A percentile compares a stretch with the other conserved stretches of the same genome.
Evolutionary conservation across 1,139 yeast species (phyloP).

Genomic region (Candida dubliniensis): DNA sequence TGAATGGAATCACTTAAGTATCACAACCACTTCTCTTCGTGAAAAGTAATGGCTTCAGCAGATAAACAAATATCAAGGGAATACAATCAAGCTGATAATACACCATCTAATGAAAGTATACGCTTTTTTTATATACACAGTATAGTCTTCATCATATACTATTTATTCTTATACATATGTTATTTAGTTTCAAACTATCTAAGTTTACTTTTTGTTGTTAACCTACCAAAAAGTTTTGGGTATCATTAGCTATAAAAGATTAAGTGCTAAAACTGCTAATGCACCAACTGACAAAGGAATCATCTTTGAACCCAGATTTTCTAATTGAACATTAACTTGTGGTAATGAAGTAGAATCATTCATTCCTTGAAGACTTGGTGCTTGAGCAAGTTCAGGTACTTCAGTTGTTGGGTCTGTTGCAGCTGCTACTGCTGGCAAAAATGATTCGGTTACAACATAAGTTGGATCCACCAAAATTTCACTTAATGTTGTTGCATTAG

Average conservation of each 20-base stretch:
- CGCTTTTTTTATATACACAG: neutral
- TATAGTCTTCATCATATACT: too few species aligned
- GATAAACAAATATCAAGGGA: too few species aligned
- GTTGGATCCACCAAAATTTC: too few species aligned
- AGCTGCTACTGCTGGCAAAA: neutral
- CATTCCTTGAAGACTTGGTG: neutral
- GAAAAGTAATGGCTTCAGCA: too few species aligned
- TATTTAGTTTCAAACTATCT: too few species aligned
- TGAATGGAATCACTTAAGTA: too few species aligned
- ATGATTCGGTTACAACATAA: neutral
- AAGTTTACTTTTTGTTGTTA: neutral
- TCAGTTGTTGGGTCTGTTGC: too few species aligned
- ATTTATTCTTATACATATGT: neutral
- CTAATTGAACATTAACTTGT: conserved; percentile 1
- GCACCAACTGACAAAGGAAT: neutral
- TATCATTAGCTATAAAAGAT: conserved; percentile 1
- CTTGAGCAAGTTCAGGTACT: neutral
- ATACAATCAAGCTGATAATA: too few species aligned
- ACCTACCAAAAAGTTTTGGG: too few species aligned
- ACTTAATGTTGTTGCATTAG: too few species aligned
- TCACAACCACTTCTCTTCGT: too few species aligned
- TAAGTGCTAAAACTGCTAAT: neutral
- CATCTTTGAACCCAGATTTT: conserved; percentile 1
- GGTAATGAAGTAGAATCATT: neutral
- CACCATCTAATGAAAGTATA: too few species aligned